These are phyloP conservation scores for Phanerochaete carnosa DNA, from an alignment of 768 basidiomycete genomes.

Conservation along the genomic window DNA sequence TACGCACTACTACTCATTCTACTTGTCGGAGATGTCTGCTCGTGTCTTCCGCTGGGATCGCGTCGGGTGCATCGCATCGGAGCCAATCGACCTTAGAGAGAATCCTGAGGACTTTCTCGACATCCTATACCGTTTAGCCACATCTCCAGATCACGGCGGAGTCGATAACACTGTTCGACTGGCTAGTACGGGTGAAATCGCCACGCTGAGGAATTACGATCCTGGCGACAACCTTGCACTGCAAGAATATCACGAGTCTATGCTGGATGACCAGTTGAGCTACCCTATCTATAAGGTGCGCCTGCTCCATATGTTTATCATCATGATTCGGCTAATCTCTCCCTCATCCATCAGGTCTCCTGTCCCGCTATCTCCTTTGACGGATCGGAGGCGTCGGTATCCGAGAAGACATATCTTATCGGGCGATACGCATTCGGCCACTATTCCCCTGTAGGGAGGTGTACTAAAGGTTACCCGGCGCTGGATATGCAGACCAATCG, in stretches of 20 bases:
- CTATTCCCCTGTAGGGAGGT: not conserved
- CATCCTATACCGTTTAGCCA: not conserved
- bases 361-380: not conserved
- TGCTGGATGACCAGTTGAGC: not conserved
- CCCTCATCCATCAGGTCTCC: not conserved
- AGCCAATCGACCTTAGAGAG: not conserved
- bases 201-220: not conserved
- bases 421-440: not conserved
- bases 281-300: not conserved
- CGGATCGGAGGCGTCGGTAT: not conserved
- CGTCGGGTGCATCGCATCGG: not conserved
- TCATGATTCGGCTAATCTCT: not conserved
- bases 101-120: not conserved
- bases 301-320: too few relatives aligned
- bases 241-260: not conserved
- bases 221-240: not conserved
- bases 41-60: conserved; percentile 9
- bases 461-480: not conserved
- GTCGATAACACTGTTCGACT: not conserved
- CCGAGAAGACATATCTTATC: not conserved
- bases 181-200: not conserved
- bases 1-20: not conserved
- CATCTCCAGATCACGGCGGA: not conserved
- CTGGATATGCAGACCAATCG: not conserved
- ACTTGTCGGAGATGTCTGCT: not conserved